Percentiles rank a stretch among this genome's conserved stretches.
Conservation (phyloP, 805 yeast species). For the Zygoascus tannicola region DNA sequence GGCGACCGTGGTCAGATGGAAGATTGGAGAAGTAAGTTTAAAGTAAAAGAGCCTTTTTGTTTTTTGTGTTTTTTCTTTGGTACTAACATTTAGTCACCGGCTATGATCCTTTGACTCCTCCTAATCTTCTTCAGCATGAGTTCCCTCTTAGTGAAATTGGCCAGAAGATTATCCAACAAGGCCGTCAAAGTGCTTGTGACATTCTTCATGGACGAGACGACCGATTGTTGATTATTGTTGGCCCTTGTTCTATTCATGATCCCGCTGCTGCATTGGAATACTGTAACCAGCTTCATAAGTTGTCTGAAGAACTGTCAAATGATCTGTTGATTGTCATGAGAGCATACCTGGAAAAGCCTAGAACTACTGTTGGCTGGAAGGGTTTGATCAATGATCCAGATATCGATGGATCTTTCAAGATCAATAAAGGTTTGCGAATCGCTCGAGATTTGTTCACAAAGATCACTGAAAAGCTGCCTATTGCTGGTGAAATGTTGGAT, state of each 20-base stretch:
- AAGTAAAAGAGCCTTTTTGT: background rate
- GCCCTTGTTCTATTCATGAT: conserved; percentile 97
- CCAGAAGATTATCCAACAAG: conserved; percentile 56
- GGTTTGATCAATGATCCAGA: conserved; percentile 97
- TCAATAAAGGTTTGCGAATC: conserved; percentile 87
- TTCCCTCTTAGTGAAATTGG: conserved; percentile 55
- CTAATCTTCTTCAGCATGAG: conserved; percentile 84
- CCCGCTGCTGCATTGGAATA: conserved; percentile 87
- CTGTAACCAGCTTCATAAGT: conserved; percentile 51
- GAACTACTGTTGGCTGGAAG: conserved; percentile 99
- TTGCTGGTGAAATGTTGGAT: conserved; percentile 96
- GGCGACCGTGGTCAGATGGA: conserved; percentile 73
- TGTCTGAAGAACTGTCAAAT: conserved; percentile 53
- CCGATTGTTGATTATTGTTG: conserved; percentile 79
- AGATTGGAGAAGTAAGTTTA: conserved; percentile 50
- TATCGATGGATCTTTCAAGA: conserved; percentile 83
- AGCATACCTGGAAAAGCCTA: conserved; percentile 95
- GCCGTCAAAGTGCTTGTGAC: conserved; percentile 65
- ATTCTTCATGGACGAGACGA: conserved; percentile 79
- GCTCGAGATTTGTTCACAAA: conserved; percentile 80
- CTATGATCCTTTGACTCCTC: conserved; percentile 93
- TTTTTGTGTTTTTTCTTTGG: background rate
- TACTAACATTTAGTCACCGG: conserved; percentile 44
- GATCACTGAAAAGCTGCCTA: conserved; percentile 76
- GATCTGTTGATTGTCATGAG: conserved; percentile 90